phyloP scores from a whole-genome alignment of 2,329 filamentous ascomycete species.

The Alternaria sp. region DNA sequence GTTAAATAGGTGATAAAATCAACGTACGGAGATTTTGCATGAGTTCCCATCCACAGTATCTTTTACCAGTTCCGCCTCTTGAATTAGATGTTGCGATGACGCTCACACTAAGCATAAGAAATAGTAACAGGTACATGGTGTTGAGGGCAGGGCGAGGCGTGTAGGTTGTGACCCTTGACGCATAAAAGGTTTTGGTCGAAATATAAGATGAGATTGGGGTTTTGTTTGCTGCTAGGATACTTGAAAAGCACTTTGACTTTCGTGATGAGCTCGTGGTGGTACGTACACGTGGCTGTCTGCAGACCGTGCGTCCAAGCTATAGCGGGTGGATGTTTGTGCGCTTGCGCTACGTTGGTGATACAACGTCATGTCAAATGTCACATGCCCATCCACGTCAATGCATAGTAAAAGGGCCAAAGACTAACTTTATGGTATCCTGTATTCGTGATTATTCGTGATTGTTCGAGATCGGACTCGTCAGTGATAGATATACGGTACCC shows the following conservation, averaged over 20 bases:
- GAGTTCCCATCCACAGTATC: slow-evolving; percentile 24
- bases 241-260: slow-evolving; percentile 3
- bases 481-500: not conserved
- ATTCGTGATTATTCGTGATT: slow-evolving; percentile 3
- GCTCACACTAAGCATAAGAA: not conserved
- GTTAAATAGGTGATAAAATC: not conserved
- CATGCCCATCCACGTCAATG: not conserved
- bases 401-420: not conserved
- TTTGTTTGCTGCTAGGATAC: not conserved
- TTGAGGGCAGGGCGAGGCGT: not conserved
- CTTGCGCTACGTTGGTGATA: not conserved
- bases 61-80: not conserved
- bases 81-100: not conserved
- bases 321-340: slow-evolving; percentile 9
- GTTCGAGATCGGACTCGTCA: not conserved
- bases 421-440: slow-evolving; percentile 3
- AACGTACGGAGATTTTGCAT: slow-evolving; percentile 20
- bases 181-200: not conserved
- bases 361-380: slow-evolving; percentile 12
- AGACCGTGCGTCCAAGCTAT: slow-evolving; percentile 15
- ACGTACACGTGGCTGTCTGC: slow-evolving; percentile 22
- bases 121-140: not conserved
- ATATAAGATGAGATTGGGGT: not conserved
- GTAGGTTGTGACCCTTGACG: not conserved
- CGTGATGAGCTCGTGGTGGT: slow-evolving; percentile 1